phyloP scores from a whole-genome alignment of 2,329 filamentous ascomycete species.

The Pseudogymnoascus sp. region DNA sequence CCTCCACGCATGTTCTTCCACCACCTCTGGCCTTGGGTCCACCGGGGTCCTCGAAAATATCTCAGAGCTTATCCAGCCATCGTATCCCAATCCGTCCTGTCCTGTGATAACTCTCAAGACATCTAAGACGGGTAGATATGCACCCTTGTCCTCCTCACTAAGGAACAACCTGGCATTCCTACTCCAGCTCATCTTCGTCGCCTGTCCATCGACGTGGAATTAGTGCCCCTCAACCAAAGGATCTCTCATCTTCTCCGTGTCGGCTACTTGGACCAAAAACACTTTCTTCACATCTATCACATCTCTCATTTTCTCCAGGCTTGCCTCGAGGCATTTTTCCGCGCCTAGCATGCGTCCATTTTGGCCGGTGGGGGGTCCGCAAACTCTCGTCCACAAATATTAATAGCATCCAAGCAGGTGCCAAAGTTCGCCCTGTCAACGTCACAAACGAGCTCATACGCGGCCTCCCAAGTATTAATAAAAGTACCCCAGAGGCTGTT shows the following conservation, averaged over 20 bases:
- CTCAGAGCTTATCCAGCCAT: constrained; percentile 53
- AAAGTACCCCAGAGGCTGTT: constrained; percentile 55
- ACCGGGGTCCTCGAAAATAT: constrained; percentile 46
- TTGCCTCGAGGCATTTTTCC: constrained; percentile 36
- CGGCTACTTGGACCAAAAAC: constrained; percentile 69
- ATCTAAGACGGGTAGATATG: constrained; percentile 47
- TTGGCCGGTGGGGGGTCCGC: constrained; percentile 53
- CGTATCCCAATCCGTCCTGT: constrained; percentile 44
- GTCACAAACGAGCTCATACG: constrained; percentile 56
- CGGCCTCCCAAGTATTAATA: constrained; percentile 61
- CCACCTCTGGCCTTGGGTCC: constrained; percentile 35
- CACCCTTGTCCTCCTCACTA: constrained; percentile 40
- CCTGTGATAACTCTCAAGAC: constrained; percentile 42
- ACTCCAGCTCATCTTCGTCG: constrained; percentile 66
- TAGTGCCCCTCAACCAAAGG: constrained; percentile 50
- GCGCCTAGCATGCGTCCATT: constrained; percentile 19
- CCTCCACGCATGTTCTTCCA: constrained; percentile 41
- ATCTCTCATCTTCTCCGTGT: constrained; percentile 53
- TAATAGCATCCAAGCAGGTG: constrained; percentile 69
- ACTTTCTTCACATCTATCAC: constrained; percentile 34
- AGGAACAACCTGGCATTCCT: constrained; percentile 62
- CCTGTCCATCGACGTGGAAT: constrained; percentile 50
- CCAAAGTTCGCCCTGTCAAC: constrained; percentile 66
- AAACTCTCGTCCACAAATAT: constrained; percentile 63
- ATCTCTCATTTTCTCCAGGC: constrained; percentile 17